Evolutionary conservation across 805 yeast genomes (phyloP), one percentile per base, ranked within the genome.

Genomic region (Myxozyma melibiosi): DNA sequence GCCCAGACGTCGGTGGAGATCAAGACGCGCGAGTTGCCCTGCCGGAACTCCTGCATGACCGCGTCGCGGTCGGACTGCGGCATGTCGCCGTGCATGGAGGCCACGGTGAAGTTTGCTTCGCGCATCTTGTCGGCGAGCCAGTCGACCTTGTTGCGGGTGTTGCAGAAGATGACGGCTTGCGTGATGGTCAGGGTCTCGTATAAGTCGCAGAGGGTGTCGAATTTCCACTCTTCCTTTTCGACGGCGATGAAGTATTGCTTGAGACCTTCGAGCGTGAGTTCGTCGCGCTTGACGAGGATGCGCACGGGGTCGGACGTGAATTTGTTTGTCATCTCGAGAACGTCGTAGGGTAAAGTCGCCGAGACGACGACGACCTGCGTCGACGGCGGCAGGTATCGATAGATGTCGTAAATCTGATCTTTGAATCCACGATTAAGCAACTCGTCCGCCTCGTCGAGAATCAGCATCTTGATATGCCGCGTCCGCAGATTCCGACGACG

Each of bases 401-500:
- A 94, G 64, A 94, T 88, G 73, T 94, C 92, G 79, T 91, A 89
- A 66, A 94, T 92, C 76, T 91, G 97, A 70, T 89, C 94, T 78
- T 89, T 88, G 81, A 92, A 92, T 58, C 99, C 99, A 61, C 88
- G 81, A 46, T 89, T 83, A 73, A 92, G 82, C 84, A 92, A 82
- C 81, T 94, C 98, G 80, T 92, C 99, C 70, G 98, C 98, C 80
- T 92, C 99, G 78, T 92, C 99, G 71, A 94, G 81, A 72, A 92
- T 85, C 77, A 94, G 83, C 95, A 94, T 90, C 80, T 90, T 90
- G 70, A 94, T 80, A 74, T 85, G 81, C 68, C 88, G 83, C 64
- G 96, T 86, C 72, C 78, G 84, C 75, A 94, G 84, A 76, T 79
- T 80, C 70, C 96, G 82, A 74, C 97, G 84, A 76, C 88, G 88